A percentile compares a stretch with the other conserved stretches of the same genome.
Conservation (phyloP, 495 filamentous ascomycete species). For the Platismatia glauca region DNA sequence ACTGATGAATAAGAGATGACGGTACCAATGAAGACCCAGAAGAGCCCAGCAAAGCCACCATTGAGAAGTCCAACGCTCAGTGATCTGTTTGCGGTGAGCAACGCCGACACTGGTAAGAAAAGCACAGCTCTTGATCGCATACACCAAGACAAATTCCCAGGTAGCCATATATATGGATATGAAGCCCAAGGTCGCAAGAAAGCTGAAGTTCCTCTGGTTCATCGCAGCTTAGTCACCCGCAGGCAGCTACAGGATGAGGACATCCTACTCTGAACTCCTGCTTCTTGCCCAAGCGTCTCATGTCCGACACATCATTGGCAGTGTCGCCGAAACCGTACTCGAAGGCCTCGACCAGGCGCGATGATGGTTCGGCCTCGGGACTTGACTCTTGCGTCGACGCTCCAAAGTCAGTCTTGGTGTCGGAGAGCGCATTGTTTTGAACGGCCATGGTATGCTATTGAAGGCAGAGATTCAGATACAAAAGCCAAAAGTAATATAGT, state of each 20-base stretch:
- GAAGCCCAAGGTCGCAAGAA: slow-evolving; percentile 27
- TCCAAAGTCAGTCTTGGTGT: background rate
- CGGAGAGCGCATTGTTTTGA: background rate
- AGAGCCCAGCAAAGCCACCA: slow-evolving; percentile 26
- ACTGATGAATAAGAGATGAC: slow-evolving; percentile 31
- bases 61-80: slow-evolving; percentile 12
- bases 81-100: background rate
- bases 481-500: background rate
- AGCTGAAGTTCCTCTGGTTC: slow-evolving; percentile 23
- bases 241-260: background rate
- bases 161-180: slow-evolving; percentile 27
- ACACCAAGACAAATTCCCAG: slow-evolving; percentile 15
- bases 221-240: background rate
- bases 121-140: background rate
- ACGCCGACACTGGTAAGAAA: too few species aligned
- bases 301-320: slow-evolving; percentile 20
- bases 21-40: slow-evolving; percentile 36
- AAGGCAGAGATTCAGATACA: background rate
- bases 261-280: slow-evolving; percentile 25
- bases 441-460: background rate
- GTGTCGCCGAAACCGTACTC: background rate
- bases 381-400: background rate
- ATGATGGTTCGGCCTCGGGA: background rate
- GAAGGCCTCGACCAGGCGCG: background rate
- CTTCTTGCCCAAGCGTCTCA: slow-evolving; percentile 30